Percentiles rank a stretch among this genome's conserved stretches.
phyloP scores from a whole-genome alignment of 495 filamentous ascomycete species.

The Neurospora cerealis region DNA sequence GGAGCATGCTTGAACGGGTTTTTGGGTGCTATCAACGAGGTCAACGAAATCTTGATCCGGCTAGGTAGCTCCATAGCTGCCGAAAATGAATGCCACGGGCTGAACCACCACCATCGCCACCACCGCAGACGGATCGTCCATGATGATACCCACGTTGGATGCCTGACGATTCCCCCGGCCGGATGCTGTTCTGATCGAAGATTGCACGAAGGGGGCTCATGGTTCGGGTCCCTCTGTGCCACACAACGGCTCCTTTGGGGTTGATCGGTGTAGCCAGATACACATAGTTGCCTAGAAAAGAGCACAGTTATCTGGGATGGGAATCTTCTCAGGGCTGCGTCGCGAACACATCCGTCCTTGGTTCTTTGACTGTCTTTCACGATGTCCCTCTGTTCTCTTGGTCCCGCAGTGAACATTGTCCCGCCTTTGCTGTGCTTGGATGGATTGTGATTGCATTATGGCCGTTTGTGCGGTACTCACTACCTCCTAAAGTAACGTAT shows the following conservation, averaged over 20 bases:
- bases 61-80: constrained; percentile 26
- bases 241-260: neutral
- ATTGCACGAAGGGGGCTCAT: neutral
- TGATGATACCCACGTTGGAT: neutral
- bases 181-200: neutral
- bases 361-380: neutral
- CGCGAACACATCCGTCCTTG: neutral
- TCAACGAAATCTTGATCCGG: constrained; percentile 26
- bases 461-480: too few relatives aligned
- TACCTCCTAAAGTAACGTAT: neutral
- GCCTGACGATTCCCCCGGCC: neutral
- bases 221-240: neutral
- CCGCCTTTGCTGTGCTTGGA: neutral
- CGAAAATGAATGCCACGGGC: constrained; percentile 24
- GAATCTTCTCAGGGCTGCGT: neutral
- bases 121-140: neutral
- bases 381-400: neutral
- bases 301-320: neutral
- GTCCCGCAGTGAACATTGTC: neutral
- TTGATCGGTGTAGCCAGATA: neutral
- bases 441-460: neutral
- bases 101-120: constrained; percentile 12
- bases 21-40: constrained; percentile 25
- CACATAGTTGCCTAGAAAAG: neutral
- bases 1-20: constrained; percentile 27